Conservation (phyloP, 2,329 filamentous ascomycete genomes). For the Ciborinia camelliae region DNA sequence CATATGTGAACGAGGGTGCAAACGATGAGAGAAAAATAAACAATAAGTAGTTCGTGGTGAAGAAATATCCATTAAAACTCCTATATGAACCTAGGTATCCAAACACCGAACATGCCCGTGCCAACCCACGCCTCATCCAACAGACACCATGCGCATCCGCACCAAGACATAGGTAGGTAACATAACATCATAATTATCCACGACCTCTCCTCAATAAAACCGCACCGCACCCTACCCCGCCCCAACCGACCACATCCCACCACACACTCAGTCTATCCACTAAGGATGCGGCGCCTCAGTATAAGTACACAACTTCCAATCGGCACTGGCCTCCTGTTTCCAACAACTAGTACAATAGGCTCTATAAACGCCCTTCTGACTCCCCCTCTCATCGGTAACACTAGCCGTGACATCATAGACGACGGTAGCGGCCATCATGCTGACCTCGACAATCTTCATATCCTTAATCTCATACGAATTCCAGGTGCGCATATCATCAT, state of each 20-base stretch:
- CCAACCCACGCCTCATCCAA: background rate
- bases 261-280: too few species aligned
- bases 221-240: too few species aligned
- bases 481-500: constrained; percentile 17
- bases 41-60: background rate
- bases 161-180: constrained; percentile 3
- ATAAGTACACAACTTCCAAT: constrained; percentile 20
- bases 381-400: constrained; percentile 10
- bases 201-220: too few species aligned
- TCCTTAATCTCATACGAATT: constrained; percentile 13
- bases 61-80: constrained; percentile 12
- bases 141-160: constrained; percentile 8
- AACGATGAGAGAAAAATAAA: background rate
- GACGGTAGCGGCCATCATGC: constrained; percentile 15
- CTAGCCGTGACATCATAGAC: constrained; percentile 11
- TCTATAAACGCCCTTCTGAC: constrained; percentile 7
- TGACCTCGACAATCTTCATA: constrained; percentile 18
- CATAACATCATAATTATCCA: constrained; percentile 4
- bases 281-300: constrained; percentile 16
- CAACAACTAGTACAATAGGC: constrained; percentile 17
- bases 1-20: too few species aligned
- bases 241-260: background rate
- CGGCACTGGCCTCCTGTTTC: constrained; percentile 15
- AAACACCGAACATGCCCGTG: constrained; percentile 10
- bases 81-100: constrained; percentile 7